phyloP scores from a whole-genome alignment of 1,284 basidiomycete species.

The Hortiboletus rubellus region DNA sequence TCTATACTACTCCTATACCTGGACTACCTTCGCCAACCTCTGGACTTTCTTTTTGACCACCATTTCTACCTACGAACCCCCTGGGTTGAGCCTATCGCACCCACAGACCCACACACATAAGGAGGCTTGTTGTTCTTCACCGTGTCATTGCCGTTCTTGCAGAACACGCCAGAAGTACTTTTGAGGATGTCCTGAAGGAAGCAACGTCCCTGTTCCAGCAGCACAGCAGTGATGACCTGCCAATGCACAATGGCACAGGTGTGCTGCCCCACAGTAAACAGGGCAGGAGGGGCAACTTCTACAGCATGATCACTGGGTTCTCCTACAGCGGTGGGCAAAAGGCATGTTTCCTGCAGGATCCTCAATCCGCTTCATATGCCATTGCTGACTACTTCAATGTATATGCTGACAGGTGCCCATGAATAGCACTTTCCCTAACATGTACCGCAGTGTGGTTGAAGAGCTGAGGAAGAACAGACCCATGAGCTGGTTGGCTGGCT shows the following conservation, averaged over 20 bases:
- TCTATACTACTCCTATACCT: no score
- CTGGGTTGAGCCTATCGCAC: no score
- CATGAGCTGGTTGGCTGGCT: not conserved
- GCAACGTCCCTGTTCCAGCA: not conserved
- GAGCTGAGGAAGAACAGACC: not conserved
- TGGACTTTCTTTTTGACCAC: no score
- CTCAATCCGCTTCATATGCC: no score
- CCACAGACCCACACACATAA: no score
- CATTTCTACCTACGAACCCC: no score
- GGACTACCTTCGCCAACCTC: no score
- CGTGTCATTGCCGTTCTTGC: not conserved
- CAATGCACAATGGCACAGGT: no score
- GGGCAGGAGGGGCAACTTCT: not conserved
- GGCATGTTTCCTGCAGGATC: not conserved
- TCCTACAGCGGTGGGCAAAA: conserved; percentile 11
- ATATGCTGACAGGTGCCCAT: not conserved
- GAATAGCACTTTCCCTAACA: not conserved
- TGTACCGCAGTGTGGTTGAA: fast-evolving
- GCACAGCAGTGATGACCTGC: not conserved
- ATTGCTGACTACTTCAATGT: no score
- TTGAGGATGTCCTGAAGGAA: not conserved
- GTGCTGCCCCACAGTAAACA: not conserved
- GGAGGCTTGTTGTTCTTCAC: no score
- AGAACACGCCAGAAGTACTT: not conserved
- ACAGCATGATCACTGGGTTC: not conserved